Base-by-base conservation (phyloP, 148 eudicot genomes). In the Euryodendron excelsum region DNA sequence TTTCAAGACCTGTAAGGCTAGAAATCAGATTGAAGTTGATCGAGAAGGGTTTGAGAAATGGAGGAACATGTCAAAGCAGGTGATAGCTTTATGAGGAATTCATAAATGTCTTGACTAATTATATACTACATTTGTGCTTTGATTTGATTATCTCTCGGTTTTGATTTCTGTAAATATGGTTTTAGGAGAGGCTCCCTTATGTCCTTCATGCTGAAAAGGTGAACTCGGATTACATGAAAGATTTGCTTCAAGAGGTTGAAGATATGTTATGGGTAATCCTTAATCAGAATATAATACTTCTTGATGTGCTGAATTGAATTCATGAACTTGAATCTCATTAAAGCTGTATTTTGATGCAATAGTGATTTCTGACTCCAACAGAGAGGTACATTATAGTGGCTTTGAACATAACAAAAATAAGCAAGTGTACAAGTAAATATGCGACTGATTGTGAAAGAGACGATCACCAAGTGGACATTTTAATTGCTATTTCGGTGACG, bases 61-160 rank as follows among this genome's bases (percentile, higher is more conserved):
- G 96, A 90, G 75, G 85, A 91, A 72, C 31, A 91, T 91, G 98
- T 68, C 90, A 52, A 13, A 47, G 8, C n/a, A 81, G 91, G 98
- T 93, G 80, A 74, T 27, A 59, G n/a, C 71, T 78, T 41, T 20
- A 1, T 20, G 9, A 10, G 36, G 50, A 39, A 1, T 27, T 60
- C 53, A 59, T 25, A 17, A 39, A 72, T 41, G 69, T 15, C 9
- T 23, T 44, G 41, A 21, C 17, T 63, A 39, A 60, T 47, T 74
- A 6, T 13, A 14, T n/a, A 14, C 21, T 47, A 30, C 37, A 2
- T 23, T 3, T 44, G 62, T 63, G 14, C 68, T n/a, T 34, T 72
- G 20, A 60, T 21, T 36, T 56, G 28, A 5, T 66, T 25, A 55
- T 44, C 45, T 28, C 41, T 33, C 3, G 12, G 33, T 17, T 20